phyloP scores from a whole-genome alignment of 2,329 filamentous ascomycete genomes.

The Penicillium sp. region DNA sequence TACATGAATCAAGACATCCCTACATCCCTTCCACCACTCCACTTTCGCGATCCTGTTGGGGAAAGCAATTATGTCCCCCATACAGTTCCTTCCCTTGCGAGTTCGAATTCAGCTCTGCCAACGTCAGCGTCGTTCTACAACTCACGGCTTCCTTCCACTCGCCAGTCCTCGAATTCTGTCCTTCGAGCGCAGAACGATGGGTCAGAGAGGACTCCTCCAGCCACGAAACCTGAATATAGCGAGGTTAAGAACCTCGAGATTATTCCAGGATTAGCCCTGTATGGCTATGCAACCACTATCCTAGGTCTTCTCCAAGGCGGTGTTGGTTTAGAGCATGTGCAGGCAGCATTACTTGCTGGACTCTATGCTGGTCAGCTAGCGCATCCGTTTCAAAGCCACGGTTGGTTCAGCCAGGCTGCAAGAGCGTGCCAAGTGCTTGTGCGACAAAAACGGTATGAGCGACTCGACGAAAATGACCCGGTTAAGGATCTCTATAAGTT shows the following conservation, averaged over 20 bases:
- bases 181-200: constrained; percentile 8
- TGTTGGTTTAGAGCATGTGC: constrained; percentile 77
- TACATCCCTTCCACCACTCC: constrained; percentile 18
- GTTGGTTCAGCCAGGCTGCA: constrained; percentile 63
- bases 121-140: constrained; percentile 24
- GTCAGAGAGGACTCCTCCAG: constrained; percentile 11
- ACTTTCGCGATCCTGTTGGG: not conserved
- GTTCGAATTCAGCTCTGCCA: constrained; percentile 23
- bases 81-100: constrained; percentile 28
- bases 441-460: constrained; percentile 51
- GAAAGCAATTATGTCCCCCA: constrained; percentile 12
- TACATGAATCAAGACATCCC: constrained; percentile 31
- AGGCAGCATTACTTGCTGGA: constrained; percentile 78
- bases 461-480: constrained; percentile 27
- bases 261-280: constrained; percentile 87
- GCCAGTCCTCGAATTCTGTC: constrained; percentile 22
- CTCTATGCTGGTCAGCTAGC: constrained; percentile 87
- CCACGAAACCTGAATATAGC: constrained; percentile 17
- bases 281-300: constrained; percentile 81
- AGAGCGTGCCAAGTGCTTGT: constrained; percentile 68
- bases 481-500: constrained; percentile 65
- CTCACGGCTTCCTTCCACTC: constrained; percentile 5
- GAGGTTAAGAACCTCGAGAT: constrained; percentile 69
- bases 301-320: constrained; percentile 79
- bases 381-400: constrained; percentile 80